Evolutionary conservation across 2,329 filamentous ascomycete species (phyloP).

Genomic region (Aquanectria penicillioides): DNA sequence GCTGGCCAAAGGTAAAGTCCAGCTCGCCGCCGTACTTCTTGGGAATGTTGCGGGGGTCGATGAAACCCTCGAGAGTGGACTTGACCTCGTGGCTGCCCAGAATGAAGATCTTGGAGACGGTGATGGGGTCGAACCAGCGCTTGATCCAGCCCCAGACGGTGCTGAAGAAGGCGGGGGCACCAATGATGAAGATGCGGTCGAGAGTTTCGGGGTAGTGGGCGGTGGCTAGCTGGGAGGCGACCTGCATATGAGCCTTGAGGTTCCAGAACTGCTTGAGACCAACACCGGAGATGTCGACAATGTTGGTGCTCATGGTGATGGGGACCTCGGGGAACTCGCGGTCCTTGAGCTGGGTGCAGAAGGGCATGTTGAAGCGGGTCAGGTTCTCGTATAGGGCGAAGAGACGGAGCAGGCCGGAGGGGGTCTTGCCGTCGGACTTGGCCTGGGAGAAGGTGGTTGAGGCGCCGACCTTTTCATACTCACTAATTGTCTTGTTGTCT

Average conservation of each 20-base stretch:
- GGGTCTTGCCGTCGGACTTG: slow-evolving; percentile 72
- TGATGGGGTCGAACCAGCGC: slow-evolving; percentile 94
- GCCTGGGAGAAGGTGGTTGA: slow-evolving; percentile 68
- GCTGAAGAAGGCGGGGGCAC: slow-evolving; percentile 89
- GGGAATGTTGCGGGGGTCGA: slow-evolving; percentile 85
- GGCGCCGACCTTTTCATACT: slow-evolving; percentile 76
- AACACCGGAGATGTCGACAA: slow-evolving; percentile 90
- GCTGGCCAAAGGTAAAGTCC: slow-evolving; percentile 82
- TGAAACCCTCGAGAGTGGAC: slow-evolving; percentile 81
- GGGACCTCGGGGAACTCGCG: slow-evolving; percentile 82
- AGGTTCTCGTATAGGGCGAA: slow-evolving; percentile 96
- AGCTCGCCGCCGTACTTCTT: slow-evolving; percentile 90
- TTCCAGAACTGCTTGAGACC: slow-evolving; percentile 97
- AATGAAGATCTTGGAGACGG: slow-evolving; percentile 96
- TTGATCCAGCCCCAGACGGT: slow-evolving; percentile 97
- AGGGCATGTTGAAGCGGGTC: slow-evolving; percentile 84
- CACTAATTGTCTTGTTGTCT: slow-evolving; percentile 81
- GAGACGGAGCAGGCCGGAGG: slow-evolving; percentile 81
- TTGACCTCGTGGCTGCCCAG: slow-evolving; percentile 78
- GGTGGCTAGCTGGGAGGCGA: slow-evolving; percentile 86
- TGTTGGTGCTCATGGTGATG: slow-evolving; percentile 92
- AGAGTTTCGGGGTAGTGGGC: slow-evolving; percentile 96
- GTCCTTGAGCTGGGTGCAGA: slow-evolving; percentile 80
- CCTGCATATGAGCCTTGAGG: slow-evolving; percentile 92
- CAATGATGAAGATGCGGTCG: slow-evolving; percentile 76